These are phyloP conservation scores for Pseudocercospora macadamiae DNA, from an alignment of 2,329 filamentous ascomycete genomes.

Conservation along the genomic window DNA sequence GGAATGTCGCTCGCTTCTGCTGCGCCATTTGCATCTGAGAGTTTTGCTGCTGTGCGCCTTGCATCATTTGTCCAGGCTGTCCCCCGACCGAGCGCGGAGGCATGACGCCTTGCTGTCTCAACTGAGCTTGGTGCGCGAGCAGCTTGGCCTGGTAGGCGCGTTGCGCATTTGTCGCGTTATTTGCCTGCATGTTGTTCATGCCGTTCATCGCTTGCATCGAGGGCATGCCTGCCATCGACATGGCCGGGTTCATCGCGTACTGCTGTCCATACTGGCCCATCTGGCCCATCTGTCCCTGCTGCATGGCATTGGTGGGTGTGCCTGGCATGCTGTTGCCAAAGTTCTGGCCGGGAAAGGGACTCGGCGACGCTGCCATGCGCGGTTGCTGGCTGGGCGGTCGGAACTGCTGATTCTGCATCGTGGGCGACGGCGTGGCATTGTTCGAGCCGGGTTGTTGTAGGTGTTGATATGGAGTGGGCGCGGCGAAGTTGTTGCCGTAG, in stretches of 20 bases:
- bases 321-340: conserved; percentile 49
- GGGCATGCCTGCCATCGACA: conserved; percentile 38
- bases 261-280: conserved; percentile 44
- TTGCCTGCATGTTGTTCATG: conserved; percentile 41
- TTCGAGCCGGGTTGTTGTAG: conserved; percentile 72
- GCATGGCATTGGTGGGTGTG: conserved; percentile 29
- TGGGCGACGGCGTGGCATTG: conserved; percentile 89
- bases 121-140: conserved; percentile 72
- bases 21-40: conserved; percentile 28
- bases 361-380: conserved; percentile 75
- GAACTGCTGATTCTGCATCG: conserved; percentile 80
- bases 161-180: conserved; percentile 67
- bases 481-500: conserved; percentile 61
- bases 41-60: conserved; percentile 28
- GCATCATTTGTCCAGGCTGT: conserved; percentile 35
- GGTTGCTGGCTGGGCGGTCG: conserved; percentile 53
- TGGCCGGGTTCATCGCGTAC: conserved; percentile 37
- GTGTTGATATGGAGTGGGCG: conserved; percentile 77
- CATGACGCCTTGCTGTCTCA: conserved; percentile 49
- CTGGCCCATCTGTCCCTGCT: conserved; percentile 23
- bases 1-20: conserved; percentile 40
- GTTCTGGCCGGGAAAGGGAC: conserved; percentile 65
- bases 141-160: conserved; percentile 85
- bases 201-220: conserved; percentile 47
- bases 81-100: conserved; percentile 29